Conservation (phyloP, 2,329 filamentous ascomycete genomes). For the Pseudocercospora musae region DNA sequence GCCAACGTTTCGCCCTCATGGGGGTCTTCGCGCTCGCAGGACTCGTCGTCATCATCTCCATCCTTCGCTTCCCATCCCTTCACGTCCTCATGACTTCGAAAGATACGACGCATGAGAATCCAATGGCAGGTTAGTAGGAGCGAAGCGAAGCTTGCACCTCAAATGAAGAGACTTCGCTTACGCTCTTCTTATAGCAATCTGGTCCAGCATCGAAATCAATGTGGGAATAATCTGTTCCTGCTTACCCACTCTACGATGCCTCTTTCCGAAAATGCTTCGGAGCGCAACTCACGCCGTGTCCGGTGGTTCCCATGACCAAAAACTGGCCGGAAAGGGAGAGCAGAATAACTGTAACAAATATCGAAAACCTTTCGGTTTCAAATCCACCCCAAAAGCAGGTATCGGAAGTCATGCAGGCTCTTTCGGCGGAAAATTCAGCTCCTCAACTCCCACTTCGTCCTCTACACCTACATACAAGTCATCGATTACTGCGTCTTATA, state of each 20-base stretch:
- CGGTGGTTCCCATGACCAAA: background rate
- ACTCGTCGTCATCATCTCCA: constrained; percentile 32
- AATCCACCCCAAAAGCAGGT: no score
- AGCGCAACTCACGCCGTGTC: background rate
- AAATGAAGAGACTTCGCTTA: background rate
- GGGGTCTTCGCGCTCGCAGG: constrained; percentile 36
- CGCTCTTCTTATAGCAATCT: constrained; percentile 23
- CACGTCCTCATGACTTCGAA: constrained; percentile 25
- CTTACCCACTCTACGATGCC: constrained; percentile 36
- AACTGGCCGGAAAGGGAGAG: background rate
- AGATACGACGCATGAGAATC: constrained; percentile 32
- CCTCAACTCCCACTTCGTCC: background rate
- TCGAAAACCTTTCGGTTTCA: background rate
- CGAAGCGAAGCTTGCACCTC: no score
- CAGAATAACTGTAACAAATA: background rate
- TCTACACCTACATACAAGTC: background rate
- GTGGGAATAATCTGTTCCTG: constrained; percentile 37
- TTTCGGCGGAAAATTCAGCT: background rate
- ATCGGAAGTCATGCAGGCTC: background rate
- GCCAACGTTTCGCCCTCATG: constrained; percentile 34
- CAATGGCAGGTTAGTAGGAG: constrained; percentile 16
- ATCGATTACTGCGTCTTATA: background rate
- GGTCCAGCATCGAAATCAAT: constrained; percentile 37
- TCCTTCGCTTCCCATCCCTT: constrained; percentile 30
- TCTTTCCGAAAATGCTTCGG: constrained; percentile 35